Base-by-base conservation (phyloP, 1,139 yeast genomes). In the Pneumocystis canis region DNA sequence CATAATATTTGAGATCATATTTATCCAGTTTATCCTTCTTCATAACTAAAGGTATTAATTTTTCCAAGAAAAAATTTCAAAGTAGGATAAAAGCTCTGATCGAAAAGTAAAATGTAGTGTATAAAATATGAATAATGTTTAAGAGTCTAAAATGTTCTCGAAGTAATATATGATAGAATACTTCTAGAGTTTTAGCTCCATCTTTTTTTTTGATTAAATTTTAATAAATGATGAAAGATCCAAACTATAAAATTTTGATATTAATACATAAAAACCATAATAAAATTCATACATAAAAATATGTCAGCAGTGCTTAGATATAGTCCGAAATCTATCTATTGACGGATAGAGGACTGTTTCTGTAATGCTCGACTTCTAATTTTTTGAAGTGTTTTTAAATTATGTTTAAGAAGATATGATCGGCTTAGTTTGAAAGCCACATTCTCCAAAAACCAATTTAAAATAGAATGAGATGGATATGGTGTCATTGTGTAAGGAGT, bases 401-500 rank as follows among this genome's bases (percentile, higher is more conserved):
- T 90, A 73, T 88, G 41, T 20, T 57, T 72, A 58, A 73, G 71
- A 71, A 85, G 85, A 58, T 87, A 94, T 39, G 85, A 60, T 69
- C 79, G 80, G 64, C 94, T 83, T 75, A 80, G 89, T 58, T 87
- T 89, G 37, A 97, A 97, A 61, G 88, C 84, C 18, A 89, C 79
- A 72, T 82, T 82, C 63, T 83, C 92, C 67, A 90, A 82, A 67
- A 78, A 79, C 80, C 88, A 90, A 73, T 92, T 96, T 85, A 90
- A 84, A 61, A 92, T 73, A 1, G 97, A 97, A 75, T 92, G 99
- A 2, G 89, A 74, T 90, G 96, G 89, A 79, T 79, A 94, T 53
- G 99, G 99, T 1, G 97, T 92, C 63, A 78, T 74, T 2, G 97
- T 89, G 40, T 84, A 95, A 70, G 74, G 89, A 66, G 88, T 96